Percentiles rank a stretch among this genome's conserved stretches.
Conservation (phyloP, 176 grass and related monocot genomes). For the Musa acuminata region DNA sequence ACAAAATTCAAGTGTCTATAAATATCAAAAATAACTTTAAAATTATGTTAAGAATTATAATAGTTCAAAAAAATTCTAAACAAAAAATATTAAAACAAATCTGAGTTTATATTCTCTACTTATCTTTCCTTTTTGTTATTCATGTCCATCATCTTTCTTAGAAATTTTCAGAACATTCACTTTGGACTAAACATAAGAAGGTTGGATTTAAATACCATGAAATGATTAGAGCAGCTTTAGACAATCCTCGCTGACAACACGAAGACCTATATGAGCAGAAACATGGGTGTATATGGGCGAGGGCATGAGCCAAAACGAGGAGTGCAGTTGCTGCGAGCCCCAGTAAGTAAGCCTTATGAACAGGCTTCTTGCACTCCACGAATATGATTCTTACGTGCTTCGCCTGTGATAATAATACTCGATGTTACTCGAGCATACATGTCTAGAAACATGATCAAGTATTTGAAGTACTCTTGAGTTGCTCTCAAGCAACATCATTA, state of each 20-base stretch:
- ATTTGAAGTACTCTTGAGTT: background rate
- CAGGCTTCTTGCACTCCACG: constrained; percentile 74
- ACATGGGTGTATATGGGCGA: constrained; percentile 56
- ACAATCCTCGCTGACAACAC: constrained; percentile 41
- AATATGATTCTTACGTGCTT: constrained; percentile 36
- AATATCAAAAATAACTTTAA: no score
- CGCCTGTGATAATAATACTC: background rate
- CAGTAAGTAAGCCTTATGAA: constrained; percentile 61
- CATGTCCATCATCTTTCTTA: no score
- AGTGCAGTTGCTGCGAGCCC: constrained; percentile 61
- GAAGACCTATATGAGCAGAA: constrained; percentile 27
- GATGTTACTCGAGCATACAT: background rate
- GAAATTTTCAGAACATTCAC: no score
- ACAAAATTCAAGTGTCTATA: no score
- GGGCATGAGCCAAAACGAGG: constrained; percentile 50
- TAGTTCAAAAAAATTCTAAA: no score
- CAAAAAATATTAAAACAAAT: no score
- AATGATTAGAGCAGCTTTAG: no score
- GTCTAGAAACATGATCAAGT: background rate
- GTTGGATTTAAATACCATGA: no score
- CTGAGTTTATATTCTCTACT: no score
- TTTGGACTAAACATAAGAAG: no score
- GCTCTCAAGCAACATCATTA: background rate
- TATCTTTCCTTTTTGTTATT: no score
- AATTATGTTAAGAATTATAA: no score